Evolutionary conservation across 768 basidiomycete species (phyloP), one percentile per base, ranked within the genome.

Genomic region (Lentinula lateritia): DNA sequence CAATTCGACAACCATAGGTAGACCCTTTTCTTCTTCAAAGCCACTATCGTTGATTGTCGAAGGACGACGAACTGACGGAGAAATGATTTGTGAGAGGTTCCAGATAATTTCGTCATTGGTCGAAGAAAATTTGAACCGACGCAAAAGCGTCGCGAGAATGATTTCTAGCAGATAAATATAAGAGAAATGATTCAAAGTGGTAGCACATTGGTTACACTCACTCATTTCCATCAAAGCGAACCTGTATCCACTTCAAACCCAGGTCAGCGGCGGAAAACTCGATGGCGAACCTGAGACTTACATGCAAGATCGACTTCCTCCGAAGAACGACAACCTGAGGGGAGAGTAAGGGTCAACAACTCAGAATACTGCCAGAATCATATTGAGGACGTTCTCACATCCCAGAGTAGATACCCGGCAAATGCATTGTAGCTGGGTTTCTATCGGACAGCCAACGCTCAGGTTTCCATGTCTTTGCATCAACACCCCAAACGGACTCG

Each of bases 191-290:
- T 28, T 28, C 28, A 16, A 50, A 45, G 16, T 28, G 28, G 41
- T 28, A 28, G 28, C 28, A 28, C 28, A 28, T 28, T 28, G 28
- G 28, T 28, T 28, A 28, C 16, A 60, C 81, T 64, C 66, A 84
- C 83, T 85, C 67, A 83, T 83, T 68, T 85, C 83, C 61, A 82
- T 71, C 68, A 80, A 74, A 5, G 84, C 81, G 63, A 84, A 84
- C 66, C 76, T 81, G 67, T 82, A 84, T 13, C 84, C 79, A 23
- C 78, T 79, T 52, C 15, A 15, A 28, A 59, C 5, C 5, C 9
- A 42, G 5, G n/a, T 15, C 6, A 45, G 16, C n/a, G 7, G 7
- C 15, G 3, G 1, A 43, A 48, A 38, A 54, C 57, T 32, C 28
- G 54, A 42, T 50, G 41, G 28, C 5, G 23, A 53, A 23, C 7